phyloP scores from a whole-genome alignment of 768 basidiomycete genomes.

The Vishniacozyma victoriae region DNA sequence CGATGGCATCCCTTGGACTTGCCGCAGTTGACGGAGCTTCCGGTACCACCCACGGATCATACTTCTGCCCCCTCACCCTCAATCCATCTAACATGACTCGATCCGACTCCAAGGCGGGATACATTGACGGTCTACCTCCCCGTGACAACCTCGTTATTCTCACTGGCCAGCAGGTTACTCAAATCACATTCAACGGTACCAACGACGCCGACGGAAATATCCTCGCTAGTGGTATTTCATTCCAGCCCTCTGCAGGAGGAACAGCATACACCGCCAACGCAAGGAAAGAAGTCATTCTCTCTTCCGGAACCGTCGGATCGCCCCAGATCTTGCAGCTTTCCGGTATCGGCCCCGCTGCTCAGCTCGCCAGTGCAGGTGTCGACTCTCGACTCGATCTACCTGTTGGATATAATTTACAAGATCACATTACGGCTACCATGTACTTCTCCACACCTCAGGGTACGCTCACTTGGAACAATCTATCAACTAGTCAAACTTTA shows the following conservation, averaged over 20 bases:
- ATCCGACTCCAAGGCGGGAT: conserved; percentile 60
- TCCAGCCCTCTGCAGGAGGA: conserved; percentile 47
- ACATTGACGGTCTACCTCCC: conserved; percentile 62
- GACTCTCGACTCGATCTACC: conserved; percentile 60
- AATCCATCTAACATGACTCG: conserved; percentile 62
- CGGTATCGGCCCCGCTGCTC: conserved; percentile 64
- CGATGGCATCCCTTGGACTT: conserved; percentile 1
- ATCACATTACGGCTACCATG: conserved; percentile 53
- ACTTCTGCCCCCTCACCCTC: conserved; percentile 58
- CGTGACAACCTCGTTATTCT: conserved; percentile 63
- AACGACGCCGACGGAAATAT: conserved; percentile 44
- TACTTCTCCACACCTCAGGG: conserved; percentile 38
- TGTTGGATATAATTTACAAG: conserved; percentile 67
- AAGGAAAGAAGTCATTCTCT: conserved; percentile 58
- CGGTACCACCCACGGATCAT: conserved; percentile 28
- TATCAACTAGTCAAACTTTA: conserved; percentile 16
- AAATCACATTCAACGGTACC: conserved; percentile 51
- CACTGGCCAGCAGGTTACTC: conserved; percentile 58
- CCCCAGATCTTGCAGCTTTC: conserved; percentile 59
- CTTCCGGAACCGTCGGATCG: conserved; percentile 51
- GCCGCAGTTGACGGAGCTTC: not conserved
- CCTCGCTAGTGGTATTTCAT: conserved; percentile 54
- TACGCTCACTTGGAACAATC: conserved; percentile 33
- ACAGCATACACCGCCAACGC: conserved; percentile 53
- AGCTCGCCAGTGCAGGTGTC: conserved; percentile 56